phyloP scores from a whole-genome alignment of 2,329 filamentous ascomycete species.

The Colletotrichum brevisporum region DNA sequence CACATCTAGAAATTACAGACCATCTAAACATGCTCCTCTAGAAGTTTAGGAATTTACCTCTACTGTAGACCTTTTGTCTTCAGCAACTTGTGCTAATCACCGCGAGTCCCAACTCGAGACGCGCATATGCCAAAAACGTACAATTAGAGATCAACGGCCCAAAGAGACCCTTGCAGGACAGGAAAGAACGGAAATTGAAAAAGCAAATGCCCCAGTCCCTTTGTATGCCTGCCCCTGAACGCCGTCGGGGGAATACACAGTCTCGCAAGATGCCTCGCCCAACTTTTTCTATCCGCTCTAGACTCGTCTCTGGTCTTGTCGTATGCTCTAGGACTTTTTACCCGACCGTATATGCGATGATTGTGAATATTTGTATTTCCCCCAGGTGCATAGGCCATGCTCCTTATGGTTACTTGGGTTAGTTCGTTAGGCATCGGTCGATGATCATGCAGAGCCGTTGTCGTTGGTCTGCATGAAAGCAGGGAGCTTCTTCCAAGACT shows the following conservation, averaged over 20 bases:
- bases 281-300: constrained; percentile 22
- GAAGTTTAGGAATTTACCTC: constrained; percentile 10
- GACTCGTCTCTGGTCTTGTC: constrained; percentile 20
- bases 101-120: constrained; percentile 10
- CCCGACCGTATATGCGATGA: constrained; percentile 34
- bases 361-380: constrained; percentile 15
- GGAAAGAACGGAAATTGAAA: constrained; percentile 30
- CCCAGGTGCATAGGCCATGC: constrained; percentile 2
- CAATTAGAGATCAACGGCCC: constrained; percentile 3
- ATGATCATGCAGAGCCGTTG: constrained; percentile 17
- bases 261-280: constrained; percentile 32
- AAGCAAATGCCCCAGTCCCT: constrained; percentile 27
- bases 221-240: constrained; percentile 39
- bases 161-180: constrained; percentile 29
- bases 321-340: constrained; percentile 33
- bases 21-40: constrained; percentile 14
- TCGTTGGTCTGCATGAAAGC: constrained; percentile 54
- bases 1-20: constrained; percentile 7
- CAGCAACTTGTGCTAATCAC: constrained; percentile 1
- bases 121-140: constrained; percentile 3
- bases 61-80: not conserved
- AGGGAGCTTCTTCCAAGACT: constrained; percentile 68
- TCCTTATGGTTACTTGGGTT: not conserved
- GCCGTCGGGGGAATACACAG: constrained; percentile 33
- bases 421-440: no score